A percentile compares a stretch with the other conserved stretches of the same genome.
Evolutionary conservation across 257 asterid species (phyloP).

Genomic region (Scutellaria minor): DNA sequence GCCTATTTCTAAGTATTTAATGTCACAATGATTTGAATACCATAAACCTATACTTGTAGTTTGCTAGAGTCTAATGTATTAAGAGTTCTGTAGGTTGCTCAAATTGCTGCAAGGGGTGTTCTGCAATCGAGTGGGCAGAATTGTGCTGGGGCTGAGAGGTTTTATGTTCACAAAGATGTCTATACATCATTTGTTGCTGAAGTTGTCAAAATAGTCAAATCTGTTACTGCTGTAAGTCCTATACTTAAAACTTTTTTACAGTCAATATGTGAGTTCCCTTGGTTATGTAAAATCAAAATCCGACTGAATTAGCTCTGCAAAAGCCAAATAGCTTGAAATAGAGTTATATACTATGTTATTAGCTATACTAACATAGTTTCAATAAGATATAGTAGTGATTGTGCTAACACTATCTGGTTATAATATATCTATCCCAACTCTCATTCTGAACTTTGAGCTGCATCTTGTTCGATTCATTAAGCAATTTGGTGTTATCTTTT

Average conservation of each 20-base stretch:
- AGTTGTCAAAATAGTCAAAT: conserved; percentile 85
- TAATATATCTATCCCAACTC: too few relatives aligned
- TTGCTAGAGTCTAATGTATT: conserved; percentile 28
- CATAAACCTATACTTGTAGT: conserved; percentile 9
- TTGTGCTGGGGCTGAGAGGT: conserved; percentile 99
- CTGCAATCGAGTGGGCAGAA: conserved; percentile 97
- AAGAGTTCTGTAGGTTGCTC: conserved; percentile 71
- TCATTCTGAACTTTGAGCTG: too few relatives aligned
- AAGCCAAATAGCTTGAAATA: background rate
- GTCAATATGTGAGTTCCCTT: conserved; percentile 16
- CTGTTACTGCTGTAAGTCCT: conserved; percentile 88
- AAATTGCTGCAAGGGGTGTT: conserved; percentile 96
- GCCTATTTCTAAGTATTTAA: conserved; percentile 32
- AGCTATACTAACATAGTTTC: background rate
- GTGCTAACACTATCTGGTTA: too few relatives aligned
- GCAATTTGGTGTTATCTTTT: conserved; percentile 32
- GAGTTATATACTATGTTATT: background rate
- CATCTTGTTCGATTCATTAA: background rate
- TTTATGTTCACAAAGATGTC: conserved; percentile 86
- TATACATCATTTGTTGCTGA: conserved; percentile 86
- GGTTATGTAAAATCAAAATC: conserved; percentile 3
- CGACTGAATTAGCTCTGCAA: background rate
- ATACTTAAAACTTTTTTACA: background rate
- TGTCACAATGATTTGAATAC: conserved; percentile 11
- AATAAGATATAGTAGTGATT: too few relatives aligned